Evolutionary conservation across 129 eudicot genomes (phyloP).

Genomic region (Tagetes erecta): DNA sequence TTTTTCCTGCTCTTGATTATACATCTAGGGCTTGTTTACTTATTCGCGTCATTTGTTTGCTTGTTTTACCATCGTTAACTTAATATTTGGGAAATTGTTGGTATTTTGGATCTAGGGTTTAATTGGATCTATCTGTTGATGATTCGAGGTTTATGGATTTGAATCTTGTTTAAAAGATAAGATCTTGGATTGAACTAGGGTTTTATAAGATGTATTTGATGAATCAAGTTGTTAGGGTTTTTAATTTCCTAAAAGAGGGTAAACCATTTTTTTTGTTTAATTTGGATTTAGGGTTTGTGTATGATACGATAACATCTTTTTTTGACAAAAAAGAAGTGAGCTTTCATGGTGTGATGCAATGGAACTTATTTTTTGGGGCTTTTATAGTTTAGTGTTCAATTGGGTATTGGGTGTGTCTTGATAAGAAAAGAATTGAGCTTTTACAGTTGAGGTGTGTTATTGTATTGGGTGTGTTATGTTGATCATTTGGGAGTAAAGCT

Average conservation of each 20-base stretch:
- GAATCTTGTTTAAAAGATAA: neutral
- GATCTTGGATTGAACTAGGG: neutral
- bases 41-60: neutral
- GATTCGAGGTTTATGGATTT: conserved; percentile 5
- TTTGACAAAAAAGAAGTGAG: neutral
- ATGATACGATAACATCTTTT: neutral
- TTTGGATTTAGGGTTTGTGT: neutral
- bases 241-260: neutral
- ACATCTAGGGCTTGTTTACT: conserved; percentile 19
- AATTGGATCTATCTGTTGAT: conserved; percentile 8
- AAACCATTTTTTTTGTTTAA: neutral
- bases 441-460: neutral
- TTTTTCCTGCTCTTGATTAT: conserved; percentile 4
- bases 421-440: neutral
- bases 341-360: neutral
- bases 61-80: conserved; percentile 1
- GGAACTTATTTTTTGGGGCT: neutral
- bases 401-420: neutral
- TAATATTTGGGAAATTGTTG: neutral
- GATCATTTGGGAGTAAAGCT: too few species aligned
- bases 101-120: conserved; percentile 14
- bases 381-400: neutral
- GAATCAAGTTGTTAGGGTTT: neutral
- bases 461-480: neutral
- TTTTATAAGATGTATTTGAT: neutral